Evolutionary conservation across 306 rosid genomes (phyloP), one percentile per base, ranked within the genome.

Genomic region (Delonix regia): DNA sequence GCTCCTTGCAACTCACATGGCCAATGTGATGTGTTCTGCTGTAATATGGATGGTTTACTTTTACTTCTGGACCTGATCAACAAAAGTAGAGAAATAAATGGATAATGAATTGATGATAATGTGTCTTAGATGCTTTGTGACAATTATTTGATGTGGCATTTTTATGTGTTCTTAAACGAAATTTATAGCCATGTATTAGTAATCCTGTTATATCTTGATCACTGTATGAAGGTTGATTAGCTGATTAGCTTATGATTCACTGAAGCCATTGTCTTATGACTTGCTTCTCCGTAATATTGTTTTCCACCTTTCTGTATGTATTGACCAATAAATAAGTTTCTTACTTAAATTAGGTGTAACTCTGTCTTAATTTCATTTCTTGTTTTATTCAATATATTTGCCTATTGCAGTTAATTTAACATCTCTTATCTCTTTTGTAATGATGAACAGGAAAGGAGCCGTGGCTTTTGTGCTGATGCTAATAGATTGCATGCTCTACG

Each of bases 391-490:
- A 22, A 38, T 73, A 42, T 12, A 16, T 60, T 74, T 74, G 4
- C 61, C 59, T 67, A 34, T 39, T 34, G n/a, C 41, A 67, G 45
- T 70, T 4, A 48, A n/a, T n/a, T n/a, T n/a, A 6, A 25, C 22
- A 3, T 42, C 3, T 72, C 59, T 42, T 41, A 60, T 52, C 68
- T 51, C 42, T 78, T 55, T 71, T 80, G 21, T 69, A 47, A 66
- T 79, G 67, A 74, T 87, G 30, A 71, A 62, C 89, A 95, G 98
- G 97, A 95, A 89, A 90, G 83, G 87, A 91, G 82, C 80, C 78
- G 64, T n/a, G 90, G 86, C 34, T 56, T 82, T 38, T 56, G 76
- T 71, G 71, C 73, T 55, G 90, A 84, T 81, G 89, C 87, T 78
- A 87, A 88, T 80, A 85, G 81, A 83, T 80, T 90, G 86, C 93